Conservation (phyloP, 139 green algal species). For the Chlorella sorokiniana region DNA sequence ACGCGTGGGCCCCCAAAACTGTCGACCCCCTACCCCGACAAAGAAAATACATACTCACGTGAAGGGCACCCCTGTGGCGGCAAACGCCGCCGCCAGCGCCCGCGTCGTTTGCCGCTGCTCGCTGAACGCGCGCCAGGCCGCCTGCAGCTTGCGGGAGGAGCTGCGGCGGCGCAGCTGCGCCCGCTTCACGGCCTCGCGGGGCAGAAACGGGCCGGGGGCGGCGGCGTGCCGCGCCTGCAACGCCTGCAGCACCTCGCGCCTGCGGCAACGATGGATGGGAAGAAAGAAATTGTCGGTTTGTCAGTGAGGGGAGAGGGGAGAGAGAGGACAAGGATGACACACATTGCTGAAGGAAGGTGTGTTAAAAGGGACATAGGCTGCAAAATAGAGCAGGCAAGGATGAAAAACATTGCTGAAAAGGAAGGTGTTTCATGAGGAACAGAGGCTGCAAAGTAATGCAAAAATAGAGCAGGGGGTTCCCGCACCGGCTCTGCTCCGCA, state of each 20-base stretch:
- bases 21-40: too few species aligned
- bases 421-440: neutral
- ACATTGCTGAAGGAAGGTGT: too few species aligned
- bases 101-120: conserved; percentile 28
- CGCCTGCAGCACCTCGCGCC: neutral
- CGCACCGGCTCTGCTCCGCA: neutral
- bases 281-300: neutral
- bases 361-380: too few species aligned
- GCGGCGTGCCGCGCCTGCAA: neutral
- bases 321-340: too few species aligned
- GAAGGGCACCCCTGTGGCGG: conserved; percentile 28
- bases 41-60: neutral
- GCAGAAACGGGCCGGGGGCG: conserved; percentile 1
- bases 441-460: neutral
- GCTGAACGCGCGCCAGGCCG: conserved; percentile 36
- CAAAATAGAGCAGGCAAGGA: too few species aligned
- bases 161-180: conserved; percentile 31
- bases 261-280: neutral
- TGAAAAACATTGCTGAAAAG: neutral
- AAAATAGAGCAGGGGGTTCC: too few species aligned
- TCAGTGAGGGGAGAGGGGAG: neutral
- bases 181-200: conserved; percentile 18
- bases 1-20: neutral
- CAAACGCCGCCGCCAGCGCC: conserved; percentile 30
- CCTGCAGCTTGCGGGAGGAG: conserved; percentile 45